Conservation (phyloP, 257 asterid species). For the Solanum dulcamara region DNA sequence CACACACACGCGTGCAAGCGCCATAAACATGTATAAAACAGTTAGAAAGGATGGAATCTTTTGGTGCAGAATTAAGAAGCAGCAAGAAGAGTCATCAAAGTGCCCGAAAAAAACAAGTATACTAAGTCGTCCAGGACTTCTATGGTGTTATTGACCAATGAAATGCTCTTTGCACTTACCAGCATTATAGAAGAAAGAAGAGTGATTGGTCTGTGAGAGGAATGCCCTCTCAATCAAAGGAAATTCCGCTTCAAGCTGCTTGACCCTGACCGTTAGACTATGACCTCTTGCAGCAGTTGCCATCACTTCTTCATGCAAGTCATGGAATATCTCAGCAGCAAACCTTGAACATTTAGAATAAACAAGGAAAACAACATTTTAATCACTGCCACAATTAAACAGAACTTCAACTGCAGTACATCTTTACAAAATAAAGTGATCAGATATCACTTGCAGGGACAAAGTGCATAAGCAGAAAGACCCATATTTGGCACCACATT, state of each 20-base stretch:
- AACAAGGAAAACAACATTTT: background rate
- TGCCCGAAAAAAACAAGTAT: background rate
- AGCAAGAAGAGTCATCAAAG: background rate
- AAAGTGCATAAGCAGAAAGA: background rate
- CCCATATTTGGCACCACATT: background rate
- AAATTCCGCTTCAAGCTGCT: constrained; percentile 80
- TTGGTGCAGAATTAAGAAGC: background rate
- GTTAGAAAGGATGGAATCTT: background rate
- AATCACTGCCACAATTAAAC: background rate
- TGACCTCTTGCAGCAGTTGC: constrained; percentile 93
- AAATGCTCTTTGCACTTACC: constrained; percentile 29
- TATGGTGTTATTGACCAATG: background rate
- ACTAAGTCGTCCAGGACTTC: background rate
- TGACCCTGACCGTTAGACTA: constrained; percentile 62
- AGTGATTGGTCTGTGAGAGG: constrained; percentile 80
- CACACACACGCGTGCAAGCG: background rate
- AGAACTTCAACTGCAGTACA: background rate
- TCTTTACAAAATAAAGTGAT: background rate
- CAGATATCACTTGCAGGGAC: background rate
- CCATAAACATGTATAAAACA: background rate
- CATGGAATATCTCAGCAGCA: constrained; percentile 91
- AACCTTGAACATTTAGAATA: constrained; percentile 58
- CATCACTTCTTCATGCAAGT: constrained; percentile 85
- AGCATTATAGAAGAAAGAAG: constrained; percentile 57
- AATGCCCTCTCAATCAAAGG: constrained; percentile 75